Evolutionary conservation across 257 asterid genomes (phyloP).

Genomic region (Plantago elongata): DNA sequence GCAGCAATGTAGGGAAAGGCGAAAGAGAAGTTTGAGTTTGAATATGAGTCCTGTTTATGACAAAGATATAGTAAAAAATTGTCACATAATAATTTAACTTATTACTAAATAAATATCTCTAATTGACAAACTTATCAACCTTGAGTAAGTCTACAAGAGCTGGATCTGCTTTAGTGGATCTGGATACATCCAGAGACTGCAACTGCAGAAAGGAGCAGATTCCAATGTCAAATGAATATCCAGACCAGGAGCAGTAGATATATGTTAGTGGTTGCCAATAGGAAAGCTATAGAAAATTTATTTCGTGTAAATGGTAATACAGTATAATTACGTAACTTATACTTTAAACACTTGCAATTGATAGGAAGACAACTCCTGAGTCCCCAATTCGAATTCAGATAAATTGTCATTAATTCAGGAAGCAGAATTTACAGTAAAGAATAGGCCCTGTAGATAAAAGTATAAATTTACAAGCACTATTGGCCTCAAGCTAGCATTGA

Average conservation of each 20-base stretch:
- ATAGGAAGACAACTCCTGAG: conserved; percentile 11
- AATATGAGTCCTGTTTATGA: conserved; percentile 55
- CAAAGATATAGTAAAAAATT: conserved; percentile 19
- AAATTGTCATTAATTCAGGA: conserved; percentile 3
- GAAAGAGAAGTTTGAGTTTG: conserved; percentile 68
- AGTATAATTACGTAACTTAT: conserved; percentile 6
- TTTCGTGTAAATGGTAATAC: neutral
- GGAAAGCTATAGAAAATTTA: conserved; percentile 1
- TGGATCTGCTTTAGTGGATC: conserved; percentile 49
- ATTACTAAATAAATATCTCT: too few species aligned
- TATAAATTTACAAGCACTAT: neutral
- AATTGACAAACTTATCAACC: conserved; percentile 44
- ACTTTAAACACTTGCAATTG: too few species aligned
- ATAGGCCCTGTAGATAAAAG: neutral
- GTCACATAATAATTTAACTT: too few species aligned
- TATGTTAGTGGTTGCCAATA: conserved; percentile 8
- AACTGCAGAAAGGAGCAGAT: conserved; percentile 42
- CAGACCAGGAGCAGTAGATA: neutral
- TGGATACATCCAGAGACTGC: conserved; percentile 56
- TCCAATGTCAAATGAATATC: too few species aligned
- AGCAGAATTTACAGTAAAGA: neutral
- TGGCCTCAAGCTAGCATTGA: too few species aligned
- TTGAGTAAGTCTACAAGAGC: conserved; percentile 63
- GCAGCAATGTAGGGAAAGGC: conserved; percentile 77
- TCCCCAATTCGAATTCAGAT: conserved; percentile 12